phyloP scores from a whole-genome alignment of 768 basidiomycete genomes.

The Suillus plorans region DNA sequence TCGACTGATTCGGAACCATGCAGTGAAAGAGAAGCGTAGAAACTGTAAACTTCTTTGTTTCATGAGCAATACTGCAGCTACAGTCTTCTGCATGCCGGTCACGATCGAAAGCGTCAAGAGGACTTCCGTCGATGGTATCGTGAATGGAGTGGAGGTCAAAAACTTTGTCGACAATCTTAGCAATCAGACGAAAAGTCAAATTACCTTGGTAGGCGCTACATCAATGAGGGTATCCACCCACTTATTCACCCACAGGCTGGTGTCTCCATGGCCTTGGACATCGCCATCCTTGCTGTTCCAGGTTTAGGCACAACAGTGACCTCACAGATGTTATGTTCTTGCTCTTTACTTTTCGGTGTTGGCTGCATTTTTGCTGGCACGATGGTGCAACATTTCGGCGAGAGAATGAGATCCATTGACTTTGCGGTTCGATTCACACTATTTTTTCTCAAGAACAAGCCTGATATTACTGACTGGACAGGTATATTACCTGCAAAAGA shows the following conservation, averaged over 20 bases:
- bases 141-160: not conserved
- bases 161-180: not conserved
- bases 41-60: not conserved
- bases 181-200: not conserved
- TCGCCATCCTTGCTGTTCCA: slow-evolving; percentile 3
- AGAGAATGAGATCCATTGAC: not conserved
- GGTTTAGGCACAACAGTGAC: not conserved
- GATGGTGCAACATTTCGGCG: slow-evolving; percentile 2
- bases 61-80: not conserved
- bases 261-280: slow-evolving; percentile 2
- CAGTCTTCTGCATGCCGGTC: not conserved
- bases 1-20: not conserved
- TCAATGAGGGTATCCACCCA: too few relatives aligned
- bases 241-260: not conserved
- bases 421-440: not conserved
- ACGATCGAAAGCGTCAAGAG: not conserved
- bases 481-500: not conserved
- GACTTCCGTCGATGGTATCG: not conserved
- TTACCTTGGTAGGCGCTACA: not conserved
- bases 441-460: not conserved
- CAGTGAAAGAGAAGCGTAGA: not conserved
- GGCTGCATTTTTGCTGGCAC: not conserved
- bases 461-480: not conserved
- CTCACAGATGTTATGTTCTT: not conserved
- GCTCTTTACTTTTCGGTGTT: slow-evolving; percentile 2